Percentiles rank a stretch among this genome's conserved stretches.
Evolutionary conservation across 2,329 filamentous ascomycete genomes (phyloP).

Genomic region (Botrytis squamosa): DNA sequence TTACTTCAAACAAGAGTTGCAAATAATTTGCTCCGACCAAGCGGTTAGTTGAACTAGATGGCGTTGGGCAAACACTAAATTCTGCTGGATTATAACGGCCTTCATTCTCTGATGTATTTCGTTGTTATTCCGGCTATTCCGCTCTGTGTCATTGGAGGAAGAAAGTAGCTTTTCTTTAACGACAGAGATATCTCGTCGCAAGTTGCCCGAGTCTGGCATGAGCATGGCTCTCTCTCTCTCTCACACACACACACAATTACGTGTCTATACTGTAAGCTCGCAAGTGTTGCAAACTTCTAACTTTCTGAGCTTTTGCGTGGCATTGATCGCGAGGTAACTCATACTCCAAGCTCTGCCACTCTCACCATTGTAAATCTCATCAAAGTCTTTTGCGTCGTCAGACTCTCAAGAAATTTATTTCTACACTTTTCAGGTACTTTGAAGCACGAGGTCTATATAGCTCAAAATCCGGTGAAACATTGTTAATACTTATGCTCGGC

Average conservation of each 20-base stretch:
- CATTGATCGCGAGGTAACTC: neutral
- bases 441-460: too few species aligned
- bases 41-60: neutral
- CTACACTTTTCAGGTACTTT: too few species aligned
- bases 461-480: neutral
- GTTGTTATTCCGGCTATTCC: neutral
- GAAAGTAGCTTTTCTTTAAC: neutral
- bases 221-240: neutral
- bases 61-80: neutral
- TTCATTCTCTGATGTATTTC: neutral
- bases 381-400: neutral
- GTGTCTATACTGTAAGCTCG: neutral
- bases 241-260: neutral
- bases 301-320: too few species aligned
- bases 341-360: neutral
- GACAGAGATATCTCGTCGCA: neutral
- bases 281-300: neutral
- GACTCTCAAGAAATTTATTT: neutral
- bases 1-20: neutral
- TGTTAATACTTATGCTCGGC: too few species aligned
- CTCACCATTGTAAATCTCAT: neutral
- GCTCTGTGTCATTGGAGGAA: neutral
- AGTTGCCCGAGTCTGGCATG: neutral
- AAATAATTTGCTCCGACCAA: neutral
- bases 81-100: too few species aligned